Evolutionary conservation across 2,329 filamentous ascomycete species (phyloP).

Genomic region (Sordariomycetes sp.): DNA sequence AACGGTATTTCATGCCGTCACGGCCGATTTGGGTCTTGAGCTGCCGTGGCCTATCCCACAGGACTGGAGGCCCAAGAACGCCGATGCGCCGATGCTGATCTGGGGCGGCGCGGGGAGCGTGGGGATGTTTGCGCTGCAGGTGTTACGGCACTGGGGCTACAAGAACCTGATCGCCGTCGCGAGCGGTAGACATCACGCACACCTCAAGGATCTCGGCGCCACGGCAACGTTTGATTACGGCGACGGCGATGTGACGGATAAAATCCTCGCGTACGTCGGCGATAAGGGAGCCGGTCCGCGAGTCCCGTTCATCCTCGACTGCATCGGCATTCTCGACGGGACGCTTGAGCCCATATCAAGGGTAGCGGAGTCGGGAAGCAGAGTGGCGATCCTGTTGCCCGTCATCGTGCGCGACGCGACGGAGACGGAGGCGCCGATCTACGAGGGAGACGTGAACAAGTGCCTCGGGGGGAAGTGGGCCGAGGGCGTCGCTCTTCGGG

Average conservation of each 20-base stretch:
- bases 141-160: constrained; percentile 39
- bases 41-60: constrained; percentile 42
- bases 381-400: constrained; percentile 45
- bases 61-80: constrained; percentile 19
- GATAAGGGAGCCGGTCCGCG: constrained; percentile 7
- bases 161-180: constrained; percentile 32
- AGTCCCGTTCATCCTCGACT: constrained; percentile 37
- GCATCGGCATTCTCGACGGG: constrained; percentile 35
- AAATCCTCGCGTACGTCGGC: constrained; percentile 16
- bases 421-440: constrained; percentile 31
- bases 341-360: constrained; percentile 33
- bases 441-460: constrained; percentile 35
- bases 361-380: constrained; percentile 32
- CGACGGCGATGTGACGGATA: constrained; percentile 18
- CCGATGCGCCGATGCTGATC: constrained; percentile 27
- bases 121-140: constrained; percentile 33
- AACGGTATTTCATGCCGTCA: constrained; percentile 36
- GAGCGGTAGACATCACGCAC: constrained; percentile 28
- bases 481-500: constrained; percentile 34
- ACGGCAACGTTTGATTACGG: constrained; percentile 32
- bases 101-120: constrained; percentile 41
- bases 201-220: constrained; percentile 29
- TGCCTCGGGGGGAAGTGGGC: constrained; percentile 29
- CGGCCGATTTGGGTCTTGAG: constrained; percentile 32
- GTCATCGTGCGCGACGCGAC: constrained; percentile 41